phyloP scores from a whole-genome alignment of 768 basidiomycete species.

The Lentinula lateritia region DNA sequence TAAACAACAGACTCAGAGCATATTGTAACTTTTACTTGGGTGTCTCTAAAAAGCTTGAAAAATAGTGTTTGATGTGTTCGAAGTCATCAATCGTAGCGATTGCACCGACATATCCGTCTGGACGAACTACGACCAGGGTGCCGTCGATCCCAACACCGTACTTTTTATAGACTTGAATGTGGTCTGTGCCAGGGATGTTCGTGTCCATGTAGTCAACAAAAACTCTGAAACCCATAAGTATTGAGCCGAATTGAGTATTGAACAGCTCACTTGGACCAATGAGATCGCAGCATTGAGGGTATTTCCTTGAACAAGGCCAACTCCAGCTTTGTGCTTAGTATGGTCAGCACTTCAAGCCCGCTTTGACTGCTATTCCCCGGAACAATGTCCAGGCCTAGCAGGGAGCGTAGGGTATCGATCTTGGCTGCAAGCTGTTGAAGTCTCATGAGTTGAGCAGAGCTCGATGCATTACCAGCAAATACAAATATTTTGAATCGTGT shows the following conservation, averaged over 20 bases:
- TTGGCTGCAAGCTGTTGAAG: neutral
- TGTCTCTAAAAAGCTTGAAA: no score
- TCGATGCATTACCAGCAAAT: neutral
- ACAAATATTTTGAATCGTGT: neutral
- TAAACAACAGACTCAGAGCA: no score
- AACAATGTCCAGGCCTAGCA: no score
- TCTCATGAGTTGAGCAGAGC: neutral
- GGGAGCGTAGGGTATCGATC: neutral
- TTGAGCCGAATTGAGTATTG: neutral
- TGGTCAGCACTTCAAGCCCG: neutral
- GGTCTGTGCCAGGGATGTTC: constrained; percentile 14
- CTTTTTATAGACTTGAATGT: constrained; percentile 19
- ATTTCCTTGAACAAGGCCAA: neutral
- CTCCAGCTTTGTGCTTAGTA: neutral
- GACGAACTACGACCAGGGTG: constrained; percentile 31
- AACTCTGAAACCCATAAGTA: neutral
- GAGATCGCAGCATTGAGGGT: neutral
- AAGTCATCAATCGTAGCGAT: constrained; percentile 20
- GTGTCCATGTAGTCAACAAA: neutral
- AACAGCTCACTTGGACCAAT: neutral
- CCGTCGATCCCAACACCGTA: constrained; percentile 26
- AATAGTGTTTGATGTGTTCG: no score
- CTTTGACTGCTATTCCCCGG: neutral
- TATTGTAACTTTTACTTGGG: no score
- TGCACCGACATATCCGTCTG: constrained; percentile 35